phyloP scores from a whole-genome alignment of 106 monocot species.

The Vanilla planifolia region DNA sequence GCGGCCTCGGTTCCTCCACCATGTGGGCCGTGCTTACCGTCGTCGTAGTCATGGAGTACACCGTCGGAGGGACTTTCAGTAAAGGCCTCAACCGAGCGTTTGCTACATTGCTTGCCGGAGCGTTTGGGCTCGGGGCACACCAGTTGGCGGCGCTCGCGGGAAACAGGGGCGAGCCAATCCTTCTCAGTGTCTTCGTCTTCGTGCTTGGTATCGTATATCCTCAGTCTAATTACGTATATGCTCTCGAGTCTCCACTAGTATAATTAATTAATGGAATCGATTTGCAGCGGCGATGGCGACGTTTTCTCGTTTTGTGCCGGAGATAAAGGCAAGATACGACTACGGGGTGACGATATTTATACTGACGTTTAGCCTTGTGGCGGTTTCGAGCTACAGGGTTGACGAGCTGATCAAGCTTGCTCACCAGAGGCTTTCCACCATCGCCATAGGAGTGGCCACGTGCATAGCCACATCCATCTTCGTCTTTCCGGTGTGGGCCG shows the following conservation, averaged over 20 bases:
- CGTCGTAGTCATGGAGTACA: constrained; percentile 68
- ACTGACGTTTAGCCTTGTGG: constrained; percentile 65
- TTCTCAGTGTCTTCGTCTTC: constrained; percentile 56
- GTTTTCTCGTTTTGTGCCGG: constrained; percentile 60
- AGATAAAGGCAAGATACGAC: constrained; percentile 68
- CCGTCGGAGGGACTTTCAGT: constrained; percentile 51
- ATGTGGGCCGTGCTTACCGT: constrained; percentile 73
- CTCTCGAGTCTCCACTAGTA: no score
- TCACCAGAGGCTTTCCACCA: constrained; percentile 49
- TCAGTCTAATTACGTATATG: not conserved
- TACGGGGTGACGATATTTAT: constrained; percentile 79
- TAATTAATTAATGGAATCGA: no score
- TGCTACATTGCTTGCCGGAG: constrained; percentile 45
- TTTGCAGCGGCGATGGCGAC: constrained; percentile 38
- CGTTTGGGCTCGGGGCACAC: constrained; percentile 52
- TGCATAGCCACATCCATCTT: constrained; percentile 44
- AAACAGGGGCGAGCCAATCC: constrained; percentile 43
- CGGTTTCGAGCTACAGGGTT: constrained; percentile 62
- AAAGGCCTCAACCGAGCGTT: constrained; percentile 55
- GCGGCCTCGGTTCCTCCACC: constrained; percentile 34
- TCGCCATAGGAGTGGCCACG: constrained; percentile 45
- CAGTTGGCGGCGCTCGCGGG: constrained; percentile 32
- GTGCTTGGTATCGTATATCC: constrained; percentile 19
- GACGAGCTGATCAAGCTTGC: constrained; percentile 47
- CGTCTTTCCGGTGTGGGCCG: constrained; percentile 61